Evolutionary conservation across 2,329 filamentous ascomycete genomes (phyloP).

Genomic region (Pseudopyricularia cyperi): DNA sequence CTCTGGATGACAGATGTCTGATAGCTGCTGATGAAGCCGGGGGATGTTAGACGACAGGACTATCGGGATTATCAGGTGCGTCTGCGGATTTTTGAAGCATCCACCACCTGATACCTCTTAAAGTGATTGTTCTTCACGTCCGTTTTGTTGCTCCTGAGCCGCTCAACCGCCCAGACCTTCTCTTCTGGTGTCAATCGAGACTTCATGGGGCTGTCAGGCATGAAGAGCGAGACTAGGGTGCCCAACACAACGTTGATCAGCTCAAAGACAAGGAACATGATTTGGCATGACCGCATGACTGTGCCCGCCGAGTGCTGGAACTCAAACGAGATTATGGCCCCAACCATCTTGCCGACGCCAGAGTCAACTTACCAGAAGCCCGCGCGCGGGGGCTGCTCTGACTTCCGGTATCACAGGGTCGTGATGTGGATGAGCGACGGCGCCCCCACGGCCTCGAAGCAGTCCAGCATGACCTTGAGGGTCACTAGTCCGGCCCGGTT

Average conservation of each 20-base stretch:
- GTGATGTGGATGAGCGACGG: slow-evolving; percentile 17
- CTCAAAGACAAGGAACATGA: slow-evolving; percentile 17
- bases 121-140: slow-evolving; percentile 14
- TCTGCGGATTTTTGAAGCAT: slow-evolving; percentile 9
- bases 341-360: not conserved
- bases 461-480: slow-evolving; percentile 15
- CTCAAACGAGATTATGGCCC: not conserved
- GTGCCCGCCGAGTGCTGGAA: not conserved
- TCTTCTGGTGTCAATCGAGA: slow-evolving; percentile 17
- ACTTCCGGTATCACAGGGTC: slow-evolving; percentile 17
- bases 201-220: slow-evolving; percentile 23
- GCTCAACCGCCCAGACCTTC: slow-evolving; percentile 15
- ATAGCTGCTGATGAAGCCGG: slow-evolving; percentile 8
- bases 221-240: slow-evolving; percentile 13
- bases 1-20: slow-evolving; percentile 8
- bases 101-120: slow-evolving; percentile 7
- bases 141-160: slow-evolving; percentile 22
- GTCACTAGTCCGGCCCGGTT: slow-evolving; percentile 14
- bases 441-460: slow-evolving; percentile 17
- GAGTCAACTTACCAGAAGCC: slow-evolving; percentile 6
- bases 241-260: slow-evolving; percentile 16
- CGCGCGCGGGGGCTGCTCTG: slow-evolving; percentile 13
- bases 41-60: slow-evolving; percentile 8
- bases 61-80: slow-evolving; percentile 11
- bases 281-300: not conserved